Percentiles rank a stretch among this genome's conserved stretches.
These are phyloP conservation scores for Metschnikowia bowlesiae DNA, from an alignment of 805 yeast species.

Conservation along the genomic window DNA sequence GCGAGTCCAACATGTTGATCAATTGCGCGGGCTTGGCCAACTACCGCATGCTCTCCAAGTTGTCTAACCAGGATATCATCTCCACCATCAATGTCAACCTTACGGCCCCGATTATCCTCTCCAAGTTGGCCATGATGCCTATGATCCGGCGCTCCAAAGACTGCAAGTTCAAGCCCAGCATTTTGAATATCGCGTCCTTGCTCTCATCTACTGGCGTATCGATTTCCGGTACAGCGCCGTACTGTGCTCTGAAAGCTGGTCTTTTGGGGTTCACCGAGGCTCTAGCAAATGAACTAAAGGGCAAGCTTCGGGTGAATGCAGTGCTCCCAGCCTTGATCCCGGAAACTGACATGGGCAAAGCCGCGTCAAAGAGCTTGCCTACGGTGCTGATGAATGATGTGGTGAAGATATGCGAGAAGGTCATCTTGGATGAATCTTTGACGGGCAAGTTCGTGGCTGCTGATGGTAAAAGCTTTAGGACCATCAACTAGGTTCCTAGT, in stretches of 20 bases:
- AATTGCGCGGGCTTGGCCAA: slow-evolving; percentile 71
- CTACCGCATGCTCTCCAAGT: slow-evolving; percentile 43
- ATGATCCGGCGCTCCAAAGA: slow-evolving; percentile 40
- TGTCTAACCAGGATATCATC: slow-evolving; percentile 39
- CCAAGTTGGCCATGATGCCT: slow-evolving; percentile 47
- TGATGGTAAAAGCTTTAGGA: slow-evolving; percentile 12
- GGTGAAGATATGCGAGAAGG: slow-evolving; percentile 16
- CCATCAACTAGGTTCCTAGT: not conserved
- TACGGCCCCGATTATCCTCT: slow-evolving; percentile 54
- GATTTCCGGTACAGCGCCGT: slow-evolving; percentile 57
- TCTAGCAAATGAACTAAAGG: slow-evolving; percentile 55
- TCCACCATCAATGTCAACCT: slow-evolving; percentile 53
- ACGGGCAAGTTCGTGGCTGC: slow-evolving; percentile 31
- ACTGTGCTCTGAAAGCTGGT: slow-evolving; percentile 70
- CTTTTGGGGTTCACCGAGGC: slow-evolving; percentile 56
- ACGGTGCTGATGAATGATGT: slow-evolving; percentile 26
- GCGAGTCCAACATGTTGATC: slow-evolving; percentile 43
- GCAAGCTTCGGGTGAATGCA: slow-evolving; percentile 58
- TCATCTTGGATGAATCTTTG: slow-evolving; percentile 16
- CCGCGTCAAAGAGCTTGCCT: slow-evolving; percentile 18
- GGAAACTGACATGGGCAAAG: slow-evolving; percentile 63
- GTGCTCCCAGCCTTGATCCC: slow-evolving; percentile 63
- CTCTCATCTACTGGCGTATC: slow-evolving; percentile 39
- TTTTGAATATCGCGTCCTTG: slow-evolving; percentile 66
- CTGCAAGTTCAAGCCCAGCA: slow-evolving; percentile 24